phyloP scores from a whole-genome alignment of 768 basidiomycete genomes.

The Leccinum longicurvipes region DNA sequence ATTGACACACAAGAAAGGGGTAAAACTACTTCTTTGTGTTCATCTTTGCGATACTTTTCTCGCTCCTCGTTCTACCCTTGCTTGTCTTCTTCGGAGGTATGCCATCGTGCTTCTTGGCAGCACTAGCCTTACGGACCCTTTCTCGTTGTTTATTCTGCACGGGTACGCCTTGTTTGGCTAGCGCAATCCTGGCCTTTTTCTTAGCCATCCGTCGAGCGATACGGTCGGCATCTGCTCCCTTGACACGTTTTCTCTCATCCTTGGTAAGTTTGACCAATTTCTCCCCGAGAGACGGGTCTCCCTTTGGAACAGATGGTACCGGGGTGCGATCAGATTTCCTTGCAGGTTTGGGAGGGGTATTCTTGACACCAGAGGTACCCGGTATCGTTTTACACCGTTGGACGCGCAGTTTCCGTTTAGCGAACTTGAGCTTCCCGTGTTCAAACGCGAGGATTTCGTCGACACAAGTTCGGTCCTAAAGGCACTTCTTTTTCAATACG shows the following conservation, averaged over 20 bases:
- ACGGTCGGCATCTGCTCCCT: constrained; percentile 76
- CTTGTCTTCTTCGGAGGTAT: constrained; percentile 26
- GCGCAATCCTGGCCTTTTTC: constrained; percentile 69
- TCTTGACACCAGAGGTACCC: constrained; percentile 30
- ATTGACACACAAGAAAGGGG: neutral
- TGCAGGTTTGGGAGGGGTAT: constrained; percentile 1
- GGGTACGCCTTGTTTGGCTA: constrained; percentile 41
- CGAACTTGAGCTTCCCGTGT: constrained; percentile 76
- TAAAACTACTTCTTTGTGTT: constrained; percentile 53
- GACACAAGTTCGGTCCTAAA: constrained; percentile 84
- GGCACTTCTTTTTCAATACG: neutral
- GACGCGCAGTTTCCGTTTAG: constrained; percentile 87
- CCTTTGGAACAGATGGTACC: constrained; percentile 50
- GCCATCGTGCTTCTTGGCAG: constrained; percentile 21
- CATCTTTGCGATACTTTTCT: constrained; percentile 49
- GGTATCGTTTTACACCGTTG: constrained; percentile 83
- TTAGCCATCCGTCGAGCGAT: constrained; percentile 83
- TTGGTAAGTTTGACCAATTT: constrained; percentile 76
- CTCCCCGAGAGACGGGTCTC: constrained; percentile 78
- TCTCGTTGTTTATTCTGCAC: constrained; percentile 42
- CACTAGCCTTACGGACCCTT: constrained; percentile 42
- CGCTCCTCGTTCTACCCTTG: constrained; percentile 51
- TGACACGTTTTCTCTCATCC: constrained; percentile 81
- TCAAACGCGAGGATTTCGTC: constrained; percentile 89
- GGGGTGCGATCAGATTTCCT: constrained; percentile 1